Percentiles rank a stretch among this genome's conserved stretches.
Evolutionary conservation across 306 rosid species (phyloP).

Genomic region (Trifolium subterraneum): DNA sequence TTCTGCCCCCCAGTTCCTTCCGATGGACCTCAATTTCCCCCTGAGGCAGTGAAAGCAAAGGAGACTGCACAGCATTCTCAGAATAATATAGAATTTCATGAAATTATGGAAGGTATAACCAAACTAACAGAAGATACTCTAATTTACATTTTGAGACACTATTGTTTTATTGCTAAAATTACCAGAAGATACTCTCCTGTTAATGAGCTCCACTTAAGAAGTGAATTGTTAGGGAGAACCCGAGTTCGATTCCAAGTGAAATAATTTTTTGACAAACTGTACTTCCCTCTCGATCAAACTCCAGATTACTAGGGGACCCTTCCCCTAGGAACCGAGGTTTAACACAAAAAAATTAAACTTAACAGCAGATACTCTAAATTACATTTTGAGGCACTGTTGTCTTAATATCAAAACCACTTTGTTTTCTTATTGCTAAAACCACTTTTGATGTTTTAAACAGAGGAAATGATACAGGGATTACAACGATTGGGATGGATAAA

Average conservation of each 20-base stretch:
- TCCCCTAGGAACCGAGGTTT: no score
- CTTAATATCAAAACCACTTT: constrained; percentile 21
- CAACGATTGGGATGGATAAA: constrained; percentile 89
- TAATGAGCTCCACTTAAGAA: no score
- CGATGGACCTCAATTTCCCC: constrained; percentile 74
- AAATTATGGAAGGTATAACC: constrained; percentile 82
- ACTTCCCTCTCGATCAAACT: no score
- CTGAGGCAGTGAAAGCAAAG: constrained; percentile 79
- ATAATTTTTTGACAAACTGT: no score
- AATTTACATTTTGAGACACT: neutral
- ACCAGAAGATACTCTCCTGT: no score
- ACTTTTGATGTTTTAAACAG: constrained; percentile 54
- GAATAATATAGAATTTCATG: constrained; percentile 75
- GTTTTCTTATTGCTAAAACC: constrained; percentile 18
- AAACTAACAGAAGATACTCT: constrained; percentile 17
- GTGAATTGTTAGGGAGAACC: no score
- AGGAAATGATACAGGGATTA: constrained; percentile 85
- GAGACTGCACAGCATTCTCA: constrained; percentile 78
- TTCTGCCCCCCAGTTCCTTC: constrained; percentile 76
- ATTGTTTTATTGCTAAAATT: constrained; percentile 2
- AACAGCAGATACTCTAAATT: constrained; percentile 8
- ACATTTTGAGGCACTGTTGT: neutral
- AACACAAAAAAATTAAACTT: neutral
- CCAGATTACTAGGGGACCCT: no score
- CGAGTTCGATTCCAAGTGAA: no score